Evolutionary conservation across 192 early-diverging fungal genomes (phyloP), one percentile per base, ranked within the genome.

Genomic region (Gamsiella multidivaricata): DNA sequence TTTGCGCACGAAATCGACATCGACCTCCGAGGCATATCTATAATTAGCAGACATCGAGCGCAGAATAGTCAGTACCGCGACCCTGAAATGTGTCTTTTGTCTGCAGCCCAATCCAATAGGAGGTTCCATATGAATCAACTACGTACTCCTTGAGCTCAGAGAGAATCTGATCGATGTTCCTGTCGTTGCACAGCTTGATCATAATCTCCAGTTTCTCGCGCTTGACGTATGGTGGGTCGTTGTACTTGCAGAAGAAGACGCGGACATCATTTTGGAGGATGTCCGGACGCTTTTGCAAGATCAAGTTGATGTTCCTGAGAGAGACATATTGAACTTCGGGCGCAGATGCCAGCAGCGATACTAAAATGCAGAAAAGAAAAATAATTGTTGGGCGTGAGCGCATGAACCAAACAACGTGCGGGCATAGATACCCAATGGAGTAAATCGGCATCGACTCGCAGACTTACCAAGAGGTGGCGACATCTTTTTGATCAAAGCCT

Each of bases 161-260:
- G 32, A 99, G 82, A 39, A 99, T 87, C 60, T 96, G 94, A 56
- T 98, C 96, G 17, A 95, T 85, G 67, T 97, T 97, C 61, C 87
- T 84, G 56, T 94, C 93, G 23, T 89, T 91, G 65, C 91, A 92
- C 23, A 99, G 87, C 47, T 90, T 92, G 69, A 98, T 92, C 79
- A 99, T 91, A 42, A 99, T 92, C 54, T 95, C 94, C 33, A 99
- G 85, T 68, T 99, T 99, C 60, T 98, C 96, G 36, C 92, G 84
- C 80, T 99, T 99, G 67, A 99, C 96, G 64, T 97, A 99, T 23
- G 93, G 93, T 28, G 97, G 95, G 83, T 99, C 97, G 81, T 99
- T 98, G 86, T 96, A 99, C 79, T 96, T 96, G 83, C 94, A 96
- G 78, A 97, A 99, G 81, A 99, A 99, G 22, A 98, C 96, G 31